Evolutionary conservation across 2,329 filamentous ascomycete genomes (phyloP), one percentile per base, ranked within the genome.

Genomic region (Neocatenulostroma microsporum): DNA sequence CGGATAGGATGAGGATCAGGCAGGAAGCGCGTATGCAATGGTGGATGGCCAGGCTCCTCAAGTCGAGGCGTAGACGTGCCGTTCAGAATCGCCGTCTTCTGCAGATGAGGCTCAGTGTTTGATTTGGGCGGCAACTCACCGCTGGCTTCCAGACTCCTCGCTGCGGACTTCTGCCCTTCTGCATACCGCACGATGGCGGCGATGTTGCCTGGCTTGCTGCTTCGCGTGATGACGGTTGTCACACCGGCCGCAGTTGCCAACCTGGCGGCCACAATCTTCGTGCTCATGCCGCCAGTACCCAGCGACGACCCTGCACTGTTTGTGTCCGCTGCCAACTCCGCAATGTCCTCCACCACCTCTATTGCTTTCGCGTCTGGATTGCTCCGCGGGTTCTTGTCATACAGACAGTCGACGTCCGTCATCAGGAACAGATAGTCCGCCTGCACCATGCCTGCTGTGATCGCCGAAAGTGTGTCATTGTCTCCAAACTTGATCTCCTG

Each of bases 401-500:
- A 98, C 10, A 98, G 70, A 57, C 89, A 95, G 59, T 98, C 91
- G 31, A 98, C 91, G 57, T 98, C 91, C 1, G 91, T 98, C 91
- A 98, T 96, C 46, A 98, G 73, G 63, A 98, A 98, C 8, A 98
- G 73, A 53, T 94, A 85, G 56, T 98, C 88, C 34, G 91, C 91
- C 54, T 94, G 86, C 14, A 96, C 84, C 87, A 96, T 96, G 48
- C 84, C 91, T 1, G 91, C 86, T 0, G 91, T 94, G 51, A 98
- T 95, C 39, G 91, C 91, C 10, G 87, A 94, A 30, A 98, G 71
- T 2, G 91, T 98, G 62, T 98, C 91, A 54, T 98, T 98, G 69
- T 98, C 91, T 49, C 91, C 91, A 57, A 98, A 98, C 69, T 96
- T 96, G 67, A 98, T 98, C 73, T 98, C 91, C 57, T 89, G 84